These are phyloP conservation scores for Blastocystis sp. DNA, from an alignment of 352 stramenopile species.

Conservation along the genomic window DNA sequence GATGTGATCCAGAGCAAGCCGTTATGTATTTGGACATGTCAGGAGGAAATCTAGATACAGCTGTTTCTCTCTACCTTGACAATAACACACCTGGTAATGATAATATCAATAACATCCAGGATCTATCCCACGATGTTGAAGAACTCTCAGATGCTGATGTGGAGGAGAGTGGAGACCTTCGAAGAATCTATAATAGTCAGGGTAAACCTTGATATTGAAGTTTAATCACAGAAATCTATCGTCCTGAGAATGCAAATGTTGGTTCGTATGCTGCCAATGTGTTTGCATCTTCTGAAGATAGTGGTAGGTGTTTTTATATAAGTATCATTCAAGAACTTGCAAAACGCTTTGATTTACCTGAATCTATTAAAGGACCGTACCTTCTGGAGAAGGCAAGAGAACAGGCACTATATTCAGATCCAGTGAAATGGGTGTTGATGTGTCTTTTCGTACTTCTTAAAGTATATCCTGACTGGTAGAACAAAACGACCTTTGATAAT, in stretches of 20 bases:
- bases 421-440: constrained; percentile 15
- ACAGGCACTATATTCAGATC: neutral
- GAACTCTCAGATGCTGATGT: neutral
- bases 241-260: neutral
- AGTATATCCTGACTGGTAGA: neutral
- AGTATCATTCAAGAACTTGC: neutral
- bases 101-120: neutral
- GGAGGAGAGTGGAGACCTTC: neutral
- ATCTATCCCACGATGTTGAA: neutral
- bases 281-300: neutral
- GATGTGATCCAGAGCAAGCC: neutral
- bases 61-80: constrained; percentile 38
- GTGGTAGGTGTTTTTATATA: neutral
- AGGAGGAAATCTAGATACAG: neutral
- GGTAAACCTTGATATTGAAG: neutral
- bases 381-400: constrained; percentile 48
- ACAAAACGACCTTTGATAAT: neutral
- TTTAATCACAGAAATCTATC: constrained; percentile 35
- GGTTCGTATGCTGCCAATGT: neutral
- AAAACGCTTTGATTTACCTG: constrained; percentile 13
- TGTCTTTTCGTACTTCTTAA: constrained; percentile 17
- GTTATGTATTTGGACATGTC: constrained; percentile 23
- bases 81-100: neutral
- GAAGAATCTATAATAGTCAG: constrained; percentile 12
- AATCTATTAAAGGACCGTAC: constrained; percentile 7